phyloP scores from a whole-genome alignment of 768 basidiomycete species.

The Chalciporus sphaerocephalus region DNA sequence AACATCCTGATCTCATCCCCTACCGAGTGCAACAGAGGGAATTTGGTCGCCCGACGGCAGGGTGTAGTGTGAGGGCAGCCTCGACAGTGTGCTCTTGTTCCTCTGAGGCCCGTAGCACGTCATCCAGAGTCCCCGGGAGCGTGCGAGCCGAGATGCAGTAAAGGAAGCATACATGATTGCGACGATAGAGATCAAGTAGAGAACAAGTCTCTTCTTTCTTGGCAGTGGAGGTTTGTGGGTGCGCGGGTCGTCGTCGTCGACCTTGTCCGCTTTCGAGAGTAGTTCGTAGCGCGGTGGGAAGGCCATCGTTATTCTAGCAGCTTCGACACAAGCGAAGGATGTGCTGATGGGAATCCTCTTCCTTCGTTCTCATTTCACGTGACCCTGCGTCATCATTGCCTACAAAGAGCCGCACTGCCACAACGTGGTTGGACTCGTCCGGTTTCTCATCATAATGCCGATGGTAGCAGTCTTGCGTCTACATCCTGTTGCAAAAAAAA shows the following conservation, averaged over 20 bases:
- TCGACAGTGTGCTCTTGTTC: conserved; percentile 18
- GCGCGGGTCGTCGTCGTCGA: conserved; percentile 5
- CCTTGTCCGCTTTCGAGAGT: conserved; percentile 18
- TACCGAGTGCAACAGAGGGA: conserved; percentile 64
- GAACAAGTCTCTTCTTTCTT: conserved; percentile 21
- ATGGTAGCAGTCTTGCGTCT: too few species aligned
- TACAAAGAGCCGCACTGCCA: too few species aligned
- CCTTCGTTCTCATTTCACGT: background rate
- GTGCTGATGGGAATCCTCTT: background rate
- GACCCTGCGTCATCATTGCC: background rate
- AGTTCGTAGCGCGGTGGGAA: conserved; percentile 25
- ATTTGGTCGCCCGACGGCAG: conserved; percentile 67
- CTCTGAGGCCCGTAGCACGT: conserved; percentile 19
- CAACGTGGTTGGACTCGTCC: too few species aligned
- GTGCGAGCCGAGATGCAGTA: conserved; percentile 18
- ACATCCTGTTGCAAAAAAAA: too few species aligned
- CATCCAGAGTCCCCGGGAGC: conserved; percentile 18
- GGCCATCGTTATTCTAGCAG: conserved; percentile 17
- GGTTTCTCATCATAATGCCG: too few species aligned
- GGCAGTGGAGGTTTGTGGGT: background rate
- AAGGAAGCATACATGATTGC: conserved; percentile 22
- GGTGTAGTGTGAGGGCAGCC: conserved; percentile 46
- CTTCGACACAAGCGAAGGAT: background rate
- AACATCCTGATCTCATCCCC: background rate
- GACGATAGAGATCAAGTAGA: conserved; percentile 18